Base-by-base conservation (phyloP, 805 yeast genomes). In the Wickerhamiella bombiphila region DNA sequence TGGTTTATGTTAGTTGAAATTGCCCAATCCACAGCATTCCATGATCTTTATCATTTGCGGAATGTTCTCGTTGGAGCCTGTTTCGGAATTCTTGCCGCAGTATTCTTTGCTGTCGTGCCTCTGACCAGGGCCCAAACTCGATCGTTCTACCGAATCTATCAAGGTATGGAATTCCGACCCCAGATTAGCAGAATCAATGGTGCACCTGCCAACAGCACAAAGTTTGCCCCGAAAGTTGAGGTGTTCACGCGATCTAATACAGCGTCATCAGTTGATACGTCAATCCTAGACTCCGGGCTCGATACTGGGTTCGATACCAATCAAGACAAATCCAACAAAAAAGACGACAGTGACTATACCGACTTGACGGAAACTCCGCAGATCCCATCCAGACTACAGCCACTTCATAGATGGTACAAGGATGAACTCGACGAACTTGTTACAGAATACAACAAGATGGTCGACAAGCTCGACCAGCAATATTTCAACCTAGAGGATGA, bases 401-500 rank as follows among this genome's bases (percentile, higher is more conserved):
- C 42, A 2, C 34, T 48, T 1, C 30, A 40, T 18, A 39, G 50
- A 5, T 34, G 42, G 32, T 40, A 42, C 17, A 29, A 33, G 32
- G 96, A 91, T 61, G 98, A 88, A 58, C 65, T 88, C 32, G 78
- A 88, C 0, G 94, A 85, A 49, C 62, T 88, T 22, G 76, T 93
- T 0, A 86, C 77, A 26, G 88, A 94, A 0, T 88, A 86, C 58
- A 85, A 86, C 50, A 76, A 77, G 16, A 85, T 88, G 96, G 76
- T 93, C 3, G 81, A 77, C 50, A 94, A 82, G 50, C 65, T 88
- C 25, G 82, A 81, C 42, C 68, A 73, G 42, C 96, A 88, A 55
- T 88, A 88, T 51, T 64, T 77, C 4, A 77, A 78, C 50, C 57
- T 88, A 37, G 97, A 91, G 58, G 94, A 82, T 46, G 69, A 96